Base-by-base conservation (phyloP, 306 rosid genomes). In the Prunus mume region DNA sequence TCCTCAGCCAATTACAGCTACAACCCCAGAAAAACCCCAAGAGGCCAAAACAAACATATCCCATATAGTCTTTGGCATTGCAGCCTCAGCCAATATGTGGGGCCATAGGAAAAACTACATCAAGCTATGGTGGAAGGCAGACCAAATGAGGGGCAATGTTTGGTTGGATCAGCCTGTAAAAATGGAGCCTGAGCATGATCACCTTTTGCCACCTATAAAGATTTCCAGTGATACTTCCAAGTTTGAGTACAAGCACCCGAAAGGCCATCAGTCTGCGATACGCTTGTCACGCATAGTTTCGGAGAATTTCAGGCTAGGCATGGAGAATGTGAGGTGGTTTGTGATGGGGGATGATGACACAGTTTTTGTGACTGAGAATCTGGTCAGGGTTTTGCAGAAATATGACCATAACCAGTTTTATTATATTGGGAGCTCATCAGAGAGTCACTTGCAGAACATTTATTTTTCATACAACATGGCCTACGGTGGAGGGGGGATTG, bases 301-400 rank as follows among this genome's bases (percentile, higher is more conserved):
- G 0, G 97, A 92, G 69, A 85, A 88, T 2, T 54, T 87, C 18
- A 60, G 90, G 75, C 68, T 82, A 0, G 90, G 88, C 4, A 65
- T 87, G 84, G 34, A 83, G 61, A 73, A 60, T 47, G 93, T 86
- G 62, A 82, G 97, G 76, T 92, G 96, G 97, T 82, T 92, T 32
- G 96, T 92, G 55, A 84, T 88, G 91, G 97, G 96, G 3, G 97
- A 92, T 64, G 96, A 92, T 32, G 97, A 92, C 67, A 90, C 96
- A 0, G 69, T 91, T 4, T 91, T 91, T 64, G 83, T 90, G 0
- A 49, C 90, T 0, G 93, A 92, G 4, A 90, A 90, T 82, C 27
- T 92, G 80, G 85, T 90, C 0, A 81, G 74, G 25, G 89, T 92
- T 65, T 71, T 92, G 79, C 73, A 77, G 58, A 90, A 90, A 69